Base-by-base conservation (phyloP, 495 filamentous ascomycete species). In the Neurospora hispaniola region DNA sequence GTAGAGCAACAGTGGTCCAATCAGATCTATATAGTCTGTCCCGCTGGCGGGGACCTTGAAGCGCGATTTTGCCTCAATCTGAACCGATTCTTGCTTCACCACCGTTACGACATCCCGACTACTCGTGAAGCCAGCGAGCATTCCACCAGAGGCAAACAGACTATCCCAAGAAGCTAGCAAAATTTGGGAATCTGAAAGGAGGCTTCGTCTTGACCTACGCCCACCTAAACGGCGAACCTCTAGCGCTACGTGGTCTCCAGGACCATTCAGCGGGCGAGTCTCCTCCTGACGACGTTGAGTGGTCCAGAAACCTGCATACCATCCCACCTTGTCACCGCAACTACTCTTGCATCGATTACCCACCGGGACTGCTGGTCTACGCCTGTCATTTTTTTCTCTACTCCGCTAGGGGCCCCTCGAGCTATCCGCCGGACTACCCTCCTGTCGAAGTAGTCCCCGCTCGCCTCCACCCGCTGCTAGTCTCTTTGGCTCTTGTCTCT, bases 191-290 rank as follows among this genome's bases (percentile, higher is more conserved):
- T 71, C 69, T 75, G 74, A 74, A 70, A 74, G 73, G 73, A 70
- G 72, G 75, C 70, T 74, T 75, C 74, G 77, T 75, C 74, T 75
- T 70, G 68, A 27, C 62, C 71, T 71, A 70, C 76, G 74, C 71
- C 80, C 78, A 80, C 77, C 78, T 78, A 80, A 44, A 70, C 77
- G 44, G 69, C 78, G 46, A 76, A 73, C 40, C 71, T 69, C 71
- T 76, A 75, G 76, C 76, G 75, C 75, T 75, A 73, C 69, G 72
- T 48, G 74, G 72, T 71, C 9, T 54, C 74, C 74, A 71, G 73
- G 77, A 78, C 84, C 83, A 85, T 79, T 84, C 79, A 81, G 70
- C 79, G 79, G 74, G 75, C 79, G 76, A 81, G 79, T 72, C 77
- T 78, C 73, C 70, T 74, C 73, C 71, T 75, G 71, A 78, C 77